phyloP scores from a whole-genome alignment of 1,284 basidiomycete species.

The Puccinia polysora region DNA sequence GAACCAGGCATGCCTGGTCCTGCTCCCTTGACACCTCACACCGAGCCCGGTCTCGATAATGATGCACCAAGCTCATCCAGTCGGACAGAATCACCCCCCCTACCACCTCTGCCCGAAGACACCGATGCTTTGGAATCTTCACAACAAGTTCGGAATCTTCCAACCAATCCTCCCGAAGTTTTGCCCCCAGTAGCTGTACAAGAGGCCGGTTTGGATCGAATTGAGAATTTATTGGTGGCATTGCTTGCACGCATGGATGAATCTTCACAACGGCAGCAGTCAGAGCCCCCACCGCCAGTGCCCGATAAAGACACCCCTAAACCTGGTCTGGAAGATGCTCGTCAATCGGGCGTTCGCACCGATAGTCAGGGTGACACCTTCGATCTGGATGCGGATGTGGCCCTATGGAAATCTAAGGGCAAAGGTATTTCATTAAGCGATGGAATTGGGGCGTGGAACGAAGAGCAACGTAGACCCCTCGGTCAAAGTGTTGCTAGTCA shows the following conservation, averaged over 20 bases:
- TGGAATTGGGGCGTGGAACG: neutral
- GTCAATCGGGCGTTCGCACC: neutral
- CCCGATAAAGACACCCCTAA: conserved; percentile 27
- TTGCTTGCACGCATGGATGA: conserved; percentile 42
- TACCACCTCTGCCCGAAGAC: conserved; percentile 20
- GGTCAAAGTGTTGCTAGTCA: conserved; percentile 2
- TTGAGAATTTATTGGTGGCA: conserved; percentile 42
- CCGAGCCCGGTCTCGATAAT: conserved; percentile 18
- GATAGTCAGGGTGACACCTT: conserved; percentile 20
- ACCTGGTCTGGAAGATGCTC: neutral
- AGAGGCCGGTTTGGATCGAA: conserved; percentile 40
- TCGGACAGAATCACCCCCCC: conserved; percentile 26
- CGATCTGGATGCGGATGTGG: conserved; percentile 42
- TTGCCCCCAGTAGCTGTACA: conserved; percentile 30
- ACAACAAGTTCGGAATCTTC: neutral
- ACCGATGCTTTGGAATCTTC: neutral
- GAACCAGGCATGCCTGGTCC: conserved; percentile 38
- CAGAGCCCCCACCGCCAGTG: conserved; percentile 23
- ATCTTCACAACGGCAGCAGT: conserved; percentile 20
- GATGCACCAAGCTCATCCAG: conserved; percentile 2
- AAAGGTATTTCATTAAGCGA: conserved; percentile 7
- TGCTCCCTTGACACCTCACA: conserved; percentile 28
- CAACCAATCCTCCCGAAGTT: neutral
- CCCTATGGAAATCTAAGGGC: conserved; percentile 37
- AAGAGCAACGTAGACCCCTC: neutral